Evolutionary conservation across 345 rosid genomes (phyloP).

Genomic region (Hibiscus syriacus): DNA sequence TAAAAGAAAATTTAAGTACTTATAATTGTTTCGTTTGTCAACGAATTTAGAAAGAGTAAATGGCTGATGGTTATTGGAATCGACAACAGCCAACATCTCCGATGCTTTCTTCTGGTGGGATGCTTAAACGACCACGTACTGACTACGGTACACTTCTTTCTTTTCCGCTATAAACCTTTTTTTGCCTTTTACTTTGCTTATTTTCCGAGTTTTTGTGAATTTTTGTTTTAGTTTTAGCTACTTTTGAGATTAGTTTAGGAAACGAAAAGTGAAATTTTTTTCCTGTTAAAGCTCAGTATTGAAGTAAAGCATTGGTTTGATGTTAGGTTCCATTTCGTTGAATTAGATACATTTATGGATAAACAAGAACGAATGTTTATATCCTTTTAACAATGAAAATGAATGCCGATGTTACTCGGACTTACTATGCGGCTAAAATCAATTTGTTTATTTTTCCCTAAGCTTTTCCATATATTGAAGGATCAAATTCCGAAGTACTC

Average conservation of each 20-base stretch:
- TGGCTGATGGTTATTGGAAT: slow-evolving; percentile 73
- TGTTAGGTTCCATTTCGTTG: background rate
- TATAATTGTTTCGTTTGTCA: background rate
- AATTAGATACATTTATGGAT: background rate
- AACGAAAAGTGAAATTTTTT: too few species aligned
- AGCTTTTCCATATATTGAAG: background rate
- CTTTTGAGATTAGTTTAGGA: background rate
- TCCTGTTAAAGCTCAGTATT: background rate
- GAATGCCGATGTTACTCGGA: background rate
- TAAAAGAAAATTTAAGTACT: background rate
- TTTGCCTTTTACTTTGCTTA: background rate
- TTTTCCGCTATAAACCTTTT: background rate
- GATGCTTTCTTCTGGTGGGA: slow-evolving; percentile 29
- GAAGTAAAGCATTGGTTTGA: background rate
- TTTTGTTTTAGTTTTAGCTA: background rate
- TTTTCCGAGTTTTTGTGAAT: background rate
- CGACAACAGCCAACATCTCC: slow-evolving; percentile 41
- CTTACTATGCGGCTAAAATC: background rate
- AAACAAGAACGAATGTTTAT: background rate
- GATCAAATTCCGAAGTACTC: background rate
- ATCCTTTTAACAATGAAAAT: background rate
- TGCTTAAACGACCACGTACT: slow-evolving; percentile 53
- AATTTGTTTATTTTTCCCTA: background rate
- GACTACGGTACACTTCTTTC: slow-evolving; percentile 38
- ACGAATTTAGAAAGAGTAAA: background rate